These are phyloP conservation scores for Hypoxylon rubiginosum DNA, from an alignment of 2,329 filamentous ascomycete genomes.

Conservation along the genomic window DNA sequence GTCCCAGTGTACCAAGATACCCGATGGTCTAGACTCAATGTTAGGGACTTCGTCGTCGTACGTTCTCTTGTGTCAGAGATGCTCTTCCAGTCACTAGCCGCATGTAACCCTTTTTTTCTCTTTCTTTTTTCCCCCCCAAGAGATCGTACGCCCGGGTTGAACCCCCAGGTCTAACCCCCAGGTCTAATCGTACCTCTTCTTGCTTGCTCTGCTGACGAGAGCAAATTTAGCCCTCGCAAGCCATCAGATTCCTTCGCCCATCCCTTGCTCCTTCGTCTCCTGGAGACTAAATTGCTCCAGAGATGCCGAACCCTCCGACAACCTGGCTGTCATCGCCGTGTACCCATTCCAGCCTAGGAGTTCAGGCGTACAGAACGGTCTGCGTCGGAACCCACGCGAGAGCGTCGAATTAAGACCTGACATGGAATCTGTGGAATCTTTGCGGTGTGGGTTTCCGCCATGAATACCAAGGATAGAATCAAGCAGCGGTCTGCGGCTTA, in stretches of 20 bases:
- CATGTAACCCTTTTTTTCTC: conserved; percentile 15
- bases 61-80: conserved; percentile 21
- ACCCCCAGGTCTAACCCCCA: not conserved
- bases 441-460: not conserved
- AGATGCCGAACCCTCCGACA: conserved; percentile 18
- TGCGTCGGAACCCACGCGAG: not conserved
- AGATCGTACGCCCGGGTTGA: conserved; percentile 23
- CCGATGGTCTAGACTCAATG: conserved; percentile 35
- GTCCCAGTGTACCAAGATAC: conserved; percentile 5
- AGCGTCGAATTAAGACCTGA: not conserved
- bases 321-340: not conserved
- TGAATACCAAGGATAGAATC: not conserved
- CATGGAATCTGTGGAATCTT: not conserved
- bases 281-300: conserved; percentile 10
- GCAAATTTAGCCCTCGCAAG: conserved; percentile 2
- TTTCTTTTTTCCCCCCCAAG: too few species aligned
- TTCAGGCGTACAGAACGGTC: not conserved
- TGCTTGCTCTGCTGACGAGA: conserved; percentile 11
- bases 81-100: conserved; percentile 7
- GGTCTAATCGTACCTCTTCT: not conserved
- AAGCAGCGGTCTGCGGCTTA: not conserved
- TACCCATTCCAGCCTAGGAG: not conserved
- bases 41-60: conserved; percentile 10
- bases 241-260: conserved; percentile 17
- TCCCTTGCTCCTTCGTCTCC: conserved; percentile 18